A percentile compares a stretch with the other conserved stretches of the same genome.
Conservation (phyloP, 768 basidiomycete genomes). For the Pleurotus giganteus region DNA sequence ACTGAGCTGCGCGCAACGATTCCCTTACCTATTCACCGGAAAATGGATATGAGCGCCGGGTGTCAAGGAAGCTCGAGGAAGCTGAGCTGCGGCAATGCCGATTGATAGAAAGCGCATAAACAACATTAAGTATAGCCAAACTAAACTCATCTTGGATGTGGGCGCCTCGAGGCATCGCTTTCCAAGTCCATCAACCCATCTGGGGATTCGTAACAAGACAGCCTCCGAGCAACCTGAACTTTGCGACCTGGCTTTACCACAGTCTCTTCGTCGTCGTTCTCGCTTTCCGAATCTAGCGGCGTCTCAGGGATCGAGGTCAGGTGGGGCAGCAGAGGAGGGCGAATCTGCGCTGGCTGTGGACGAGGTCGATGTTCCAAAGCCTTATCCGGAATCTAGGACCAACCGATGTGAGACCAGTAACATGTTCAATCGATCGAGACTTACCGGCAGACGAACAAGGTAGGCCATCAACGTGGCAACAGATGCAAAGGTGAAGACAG, state of each 20-base stretch:
- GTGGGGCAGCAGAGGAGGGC: background rate
- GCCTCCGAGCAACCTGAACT: constrained; percentile 26
- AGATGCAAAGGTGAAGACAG: constrained; percentile 64
- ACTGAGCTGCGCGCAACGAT: too few species aligned
- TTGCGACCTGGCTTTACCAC: constrained; percentile 11
- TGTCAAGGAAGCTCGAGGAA: too few species aligned
- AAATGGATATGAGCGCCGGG: too few species aligned
- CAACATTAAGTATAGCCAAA: too few species aligned
- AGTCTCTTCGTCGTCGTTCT: constrained; percentile 22
- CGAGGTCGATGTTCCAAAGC: constrained; percentile 8
- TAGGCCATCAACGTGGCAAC: constrained; percentile 58
- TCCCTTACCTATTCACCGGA: too few species aligned
- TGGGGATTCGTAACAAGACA: constrained; percentile 50
- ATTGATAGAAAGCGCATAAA: too few species aligned
- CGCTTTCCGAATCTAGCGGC: constrained; percentile 16
- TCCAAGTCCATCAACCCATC: constrained; percentile 51
- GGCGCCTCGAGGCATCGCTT: constrained; percentile 24
- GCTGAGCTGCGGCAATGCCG: too few species aligned
- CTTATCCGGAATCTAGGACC: constrained; percentile 30
- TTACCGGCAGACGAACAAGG: constrained; percentile 56
- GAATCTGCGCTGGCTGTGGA: background rate
- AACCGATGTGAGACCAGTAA: constrained; percentile 15
- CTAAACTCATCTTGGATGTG: constrained; percentile 12
- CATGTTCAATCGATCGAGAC: constrained; percentile 18
- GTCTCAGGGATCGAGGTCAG: constrained; percentile 14